Evolutionary conservation across 2,329 filamentous ascomycete species (phyloP).

Genomic region (Elsinoe batatas): DNA sequence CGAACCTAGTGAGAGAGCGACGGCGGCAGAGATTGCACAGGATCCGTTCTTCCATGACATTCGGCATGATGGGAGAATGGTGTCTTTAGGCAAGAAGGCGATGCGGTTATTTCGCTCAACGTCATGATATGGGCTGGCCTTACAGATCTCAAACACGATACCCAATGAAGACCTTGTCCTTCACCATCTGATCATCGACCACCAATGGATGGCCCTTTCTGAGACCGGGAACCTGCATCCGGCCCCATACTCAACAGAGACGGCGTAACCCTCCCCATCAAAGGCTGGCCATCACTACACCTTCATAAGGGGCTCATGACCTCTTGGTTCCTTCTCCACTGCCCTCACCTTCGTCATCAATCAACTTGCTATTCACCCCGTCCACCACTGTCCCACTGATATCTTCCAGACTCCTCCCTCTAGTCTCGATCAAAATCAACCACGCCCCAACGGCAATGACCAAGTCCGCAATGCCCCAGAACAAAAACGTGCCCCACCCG

Average conservation of each 20-base stretch:
- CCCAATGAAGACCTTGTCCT: no score
- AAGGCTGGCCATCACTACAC: background rate
- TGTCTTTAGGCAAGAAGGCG: no score
- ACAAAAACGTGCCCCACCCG: constrained; percentile 39
- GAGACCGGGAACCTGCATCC: no score
- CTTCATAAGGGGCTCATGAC: background rate
- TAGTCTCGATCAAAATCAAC: constrained; percentile 31
- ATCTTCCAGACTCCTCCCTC: constrained; percentile 28
- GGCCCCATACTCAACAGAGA: no score
- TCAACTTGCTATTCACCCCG: background rate
- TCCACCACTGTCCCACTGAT: constrained; percentile 19
- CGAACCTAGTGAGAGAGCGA: background rate
- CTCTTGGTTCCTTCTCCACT: background rate
- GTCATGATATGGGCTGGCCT: no score
- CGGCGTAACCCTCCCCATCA: no score
- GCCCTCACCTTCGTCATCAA: background rate
- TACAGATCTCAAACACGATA: no score
- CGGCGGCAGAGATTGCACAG: background rate
- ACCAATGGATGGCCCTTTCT: no score
- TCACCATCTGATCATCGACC: no score
- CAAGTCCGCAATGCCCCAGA: constrained; percentile 39
- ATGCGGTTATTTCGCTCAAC: no score
- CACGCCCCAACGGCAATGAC: constrained; percentile 33
- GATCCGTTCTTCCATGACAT: background rate
- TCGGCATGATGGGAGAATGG: no score